Percentiles rank a stretch among this genome's conserved stretches.
These are phyloP conservation scores for Beauveria sp. DNA, from an alignment of 2,329 filamentous ascomycete species.

Conservation along the genomic window DNA sequence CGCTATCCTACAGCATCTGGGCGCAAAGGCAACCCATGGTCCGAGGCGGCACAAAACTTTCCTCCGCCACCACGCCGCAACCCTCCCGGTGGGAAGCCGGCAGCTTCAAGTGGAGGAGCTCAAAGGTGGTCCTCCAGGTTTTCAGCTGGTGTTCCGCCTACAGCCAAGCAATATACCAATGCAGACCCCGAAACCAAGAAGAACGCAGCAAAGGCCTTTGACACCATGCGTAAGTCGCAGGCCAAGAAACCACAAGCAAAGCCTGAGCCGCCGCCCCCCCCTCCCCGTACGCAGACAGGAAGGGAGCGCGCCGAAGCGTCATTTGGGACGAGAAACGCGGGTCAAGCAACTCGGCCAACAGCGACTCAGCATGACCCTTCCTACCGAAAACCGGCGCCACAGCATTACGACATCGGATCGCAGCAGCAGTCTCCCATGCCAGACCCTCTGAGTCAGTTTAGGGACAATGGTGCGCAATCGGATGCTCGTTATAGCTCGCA, in stretches of 20 bases:
- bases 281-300: conserved; percentile 42
- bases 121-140: conserved; percentile 38
- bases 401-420: conserved; percentile 10
- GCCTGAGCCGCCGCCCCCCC: conserved; percentile 24
- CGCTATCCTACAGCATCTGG: conserved; percentile 44
- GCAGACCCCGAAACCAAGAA: conserved; percentile 31
- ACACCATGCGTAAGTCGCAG: conserved; percentile 35
- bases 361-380: conserved; percentile 21
- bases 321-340: conserved; percentile 43
- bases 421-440: conserved; percentile 23
- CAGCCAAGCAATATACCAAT: conserved; percentile 30
- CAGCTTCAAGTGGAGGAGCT: conserved; percentile 28
- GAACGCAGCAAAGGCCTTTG: conserved; percentile 34
- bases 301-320: conserved; percentile 47
- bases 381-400: conserved; percentile 10
- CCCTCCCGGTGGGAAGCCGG: conserved; percentile 19
- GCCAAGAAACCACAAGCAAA: conserved; percentile 22
- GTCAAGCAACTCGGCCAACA: conserved; percentile 44
- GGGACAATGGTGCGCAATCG: conserved; percentile 29
- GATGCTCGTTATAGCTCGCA: conserved; percentile 51
- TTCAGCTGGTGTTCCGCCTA: conserved; percentile 33
- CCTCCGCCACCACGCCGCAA: conserved; percentile 41
- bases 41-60: conserved; percentile 40
- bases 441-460: conserved; percentile 43
- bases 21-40: conserved; percentile 51